Base-by-base conservation (phyloP, 192 early-diverging fungal species). In the Mortierella alpina region DNA sequence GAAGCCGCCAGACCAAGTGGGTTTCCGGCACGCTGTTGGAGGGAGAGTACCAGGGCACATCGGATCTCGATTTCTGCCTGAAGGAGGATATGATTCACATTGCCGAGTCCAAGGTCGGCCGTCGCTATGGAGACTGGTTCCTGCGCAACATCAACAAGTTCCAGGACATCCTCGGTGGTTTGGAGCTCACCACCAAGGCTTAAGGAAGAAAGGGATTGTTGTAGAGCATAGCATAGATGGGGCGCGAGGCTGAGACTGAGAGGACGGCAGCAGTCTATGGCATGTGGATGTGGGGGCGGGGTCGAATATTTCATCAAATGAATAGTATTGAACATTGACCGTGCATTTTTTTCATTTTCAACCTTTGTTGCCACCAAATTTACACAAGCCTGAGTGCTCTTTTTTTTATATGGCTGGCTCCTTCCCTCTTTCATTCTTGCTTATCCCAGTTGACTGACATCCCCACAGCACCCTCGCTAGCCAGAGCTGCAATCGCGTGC, bases 21-120 rank as follows among this genome's bases (percentile, higher is more conserved):
- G 88, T 84, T 14, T 82, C 68, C 59, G 95, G 94, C 1, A 88
- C 92, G n/a, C 90, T 98, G 48, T 85, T 96, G 49, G 92, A 93
- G 57, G 96, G 96, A 53, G 95, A 97, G 78, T 89, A 91, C 83
- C 85, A 89, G 39, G 80, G 91, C 12, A 92, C 94, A 9, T 93
- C 92, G 4, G 96, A 99, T 71, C 75, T 97, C 68, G 95, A 98
- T 84, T 97, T 98, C 85, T 96, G 93, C 79, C 67, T 98, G 68
- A 94, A 95, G 88, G 86, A 96, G 78, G 96, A 97, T 63, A 93
- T 99, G 91, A 94, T 99, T 82, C 92, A 96, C 84, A 94, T 99
- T 85, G 91, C 93, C 11, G 97, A 99, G 86, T 93, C 90, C 86
- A 95, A 97, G 82, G 90, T 95, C n/a, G 95, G 94, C 40, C 91